Base-by-base conservation (phyloP, 2,329 filamentous ascomycete genomes). In the Ceratocystis colombiana region DNA sequence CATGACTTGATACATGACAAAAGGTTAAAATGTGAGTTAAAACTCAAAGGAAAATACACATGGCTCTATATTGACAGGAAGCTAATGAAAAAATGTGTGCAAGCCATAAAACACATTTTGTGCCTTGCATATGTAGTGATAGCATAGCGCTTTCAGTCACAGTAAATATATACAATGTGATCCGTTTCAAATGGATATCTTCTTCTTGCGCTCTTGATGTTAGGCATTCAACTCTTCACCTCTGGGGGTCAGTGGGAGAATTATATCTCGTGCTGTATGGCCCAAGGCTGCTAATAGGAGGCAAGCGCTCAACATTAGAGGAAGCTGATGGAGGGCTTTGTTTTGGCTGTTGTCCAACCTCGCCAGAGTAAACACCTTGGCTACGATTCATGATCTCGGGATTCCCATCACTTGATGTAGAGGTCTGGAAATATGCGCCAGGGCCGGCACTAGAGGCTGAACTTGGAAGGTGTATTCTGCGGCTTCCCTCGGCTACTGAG, bases 121-220 rank as follows among this genome's bases (percentile, higher is more conserved):
- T 25, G 30, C 17, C 15, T 59, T 1, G 33, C 28, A 37, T 17
- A 59, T 37, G 25, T 59, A 20, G n/a, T 59, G 28, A 30, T 15
- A 22, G 12, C 28, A 25, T 55, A 55, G 28, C 10, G 20, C 50
- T 55, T 30, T 28, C 22, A n/a, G 12, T 59, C 7, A 25, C n/a
- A 57, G 30, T 37, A 37, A 37, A 59, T 59, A 59, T 59, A 59
- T 59, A 59, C 28, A 59, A 25, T 53, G 22, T 53, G 7, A 53
- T 41, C 37, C 37, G 12, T 41, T 41, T 41, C 37, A 41, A 41
- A 5, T 41, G 37, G 37, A 41, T 15, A 15, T 41, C 37, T 15
- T 41, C 37, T 41, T 41, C 37, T 41, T 41, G 37, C 37, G 37
- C 37, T 4, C 37, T 4, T 41, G 37, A 41, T 15, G 4, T 5